A percentile compares a stretch with the other conserved stretches of the same genome.
Conservation (phyloP, 2,329 filamentous ascomycete species). For the Mycosphaerella sp. region DNA sequence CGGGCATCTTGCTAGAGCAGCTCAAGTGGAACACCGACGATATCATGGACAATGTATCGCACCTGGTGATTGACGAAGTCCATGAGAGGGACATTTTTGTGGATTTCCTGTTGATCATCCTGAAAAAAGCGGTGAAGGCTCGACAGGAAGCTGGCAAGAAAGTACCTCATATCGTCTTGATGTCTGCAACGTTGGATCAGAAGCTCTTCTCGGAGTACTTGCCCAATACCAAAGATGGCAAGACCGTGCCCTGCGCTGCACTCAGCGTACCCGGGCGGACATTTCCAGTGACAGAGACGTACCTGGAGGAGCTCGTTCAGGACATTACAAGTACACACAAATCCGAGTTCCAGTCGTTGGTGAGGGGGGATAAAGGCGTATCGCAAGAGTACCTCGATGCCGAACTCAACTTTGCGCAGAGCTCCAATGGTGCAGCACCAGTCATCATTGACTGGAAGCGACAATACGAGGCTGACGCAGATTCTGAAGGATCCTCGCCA, state of each 20-base stretch:
- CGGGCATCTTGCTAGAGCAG: constrained; percentile 43
- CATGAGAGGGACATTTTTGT: constrained; percentile 43
- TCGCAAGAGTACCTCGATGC: constrained; percentile 20
- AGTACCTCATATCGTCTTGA: constrained; percentile 43
- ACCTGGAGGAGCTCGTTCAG: constrained; percentile 38
- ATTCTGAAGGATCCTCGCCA: constrained; percentile 18
- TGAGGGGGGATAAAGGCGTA: constrained; percentile 3
- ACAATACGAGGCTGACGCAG: constrained; percentile 23
- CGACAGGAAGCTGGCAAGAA: constrained; percentile 30
- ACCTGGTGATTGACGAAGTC: constrained; percentile 49
- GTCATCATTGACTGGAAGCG: constrained; percentile 38
- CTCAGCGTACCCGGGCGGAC: constrained; percentile 41
- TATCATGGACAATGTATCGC: constrained; percentile 39
- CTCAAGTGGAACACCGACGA: constrained; percentile 38
- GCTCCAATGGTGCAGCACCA: constrained; percentile 1
- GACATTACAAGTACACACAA: constrained; percentile 28
- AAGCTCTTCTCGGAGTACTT: constrained; percentile 44
- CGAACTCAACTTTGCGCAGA: constrained; percentile 21
- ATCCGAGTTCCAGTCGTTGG: constrained; percentile 13
- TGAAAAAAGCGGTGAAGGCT: constrained; percentile 40
- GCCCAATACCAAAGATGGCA: constrained; percentile 27
- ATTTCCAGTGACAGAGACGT: constrained; percentile 40
- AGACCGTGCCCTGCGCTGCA: constrained; percentile 35
- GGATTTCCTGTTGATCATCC: constrained; percentile 43
- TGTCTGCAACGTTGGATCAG: constrained; percentile 46